Evolutionary conservation across 306 rosid genomes (phyloP).

Genomic region (Quercus suber): DNA sequence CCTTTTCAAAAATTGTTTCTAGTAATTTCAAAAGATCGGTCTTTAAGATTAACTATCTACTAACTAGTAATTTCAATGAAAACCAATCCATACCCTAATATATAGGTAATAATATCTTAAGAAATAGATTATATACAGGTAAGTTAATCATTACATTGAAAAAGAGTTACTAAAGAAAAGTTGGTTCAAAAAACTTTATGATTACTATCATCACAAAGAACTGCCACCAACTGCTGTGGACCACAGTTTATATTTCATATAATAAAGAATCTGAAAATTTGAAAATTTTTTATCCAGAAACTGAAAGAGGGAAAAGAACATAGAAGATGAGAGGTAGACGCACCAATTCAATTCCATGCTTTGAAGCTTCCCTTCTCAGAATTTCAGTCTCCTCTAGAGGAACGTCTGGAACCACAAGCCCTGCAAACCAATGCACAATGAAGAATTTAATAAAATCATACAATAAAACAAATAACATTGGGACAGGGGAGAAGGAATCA

Average conservation of each 20-base stretch:
- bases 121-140: too few relatives aligned
- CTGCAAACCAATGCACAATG: conserved; percentile 31
- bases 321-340: conserved; percentile 17
- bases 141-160: too few relatives aligned
- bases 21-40: neutral
- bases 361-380: conserved; percentile 73
- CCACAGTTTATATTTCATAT: too few relatives aligned
- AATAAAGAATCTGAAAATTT: too few relatives aligned
- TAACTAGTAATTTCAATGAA: neutral
- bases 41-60: neutral
- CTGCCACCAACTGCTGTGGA: too few relatives aligned
- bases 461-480: neutral
- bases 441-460: neutral
- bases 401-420: conserved; percentile 96
- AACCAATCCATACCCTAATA: too few relatives aligned
- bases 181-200: neutral
- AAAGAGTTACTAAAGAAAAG: too few relatives aligned
- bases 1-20: neutral
- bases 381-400: conserved; percentile 76
- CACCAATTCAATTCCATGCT: conserved; percentile 80
- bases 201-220: neutral
- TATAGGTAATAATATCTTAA: too few relatives aligned
- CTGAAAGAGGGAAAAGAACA: conserved; percentile 5
- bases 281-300: conserved; percentile 9
- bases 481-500: neutral